Base-by-base conservation (phyloP, 768 basidiomycete species). In the Paxillus ammoniavirescens region DNA sequence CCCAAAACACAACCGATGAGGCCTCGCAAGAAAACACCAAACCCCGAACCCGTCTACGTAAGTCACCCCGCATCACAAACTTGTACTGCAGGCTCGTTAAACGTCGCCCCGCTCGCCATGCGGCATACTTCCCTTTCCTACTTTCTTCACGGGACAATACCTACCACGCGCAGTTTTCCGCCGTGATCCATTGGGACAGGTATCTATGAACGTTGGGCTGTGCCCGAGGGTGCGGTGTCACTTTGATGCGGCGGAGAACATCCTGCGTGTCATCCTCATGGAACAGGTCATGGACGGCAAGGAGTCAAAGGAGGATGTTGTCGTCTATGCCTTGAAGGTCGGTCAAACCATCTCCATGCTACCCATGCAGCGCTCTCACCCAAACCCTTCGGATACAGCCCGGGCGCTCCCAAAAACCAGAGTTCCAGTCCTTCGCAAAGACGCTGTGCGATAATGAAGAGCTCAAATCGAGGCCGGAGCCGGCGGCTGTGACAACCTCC, bases 321-420 rank as follows among this genome's bases (percentile, higher is more conserved):
- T 83, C 10, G 67, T 87, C 5, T 87, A 88, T 59, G 86, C 82
- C 2, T 61, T 88, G 43, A 87, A 83, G 81, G 86, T 85, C 47
- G 3, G 72, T 7, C 33, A 52, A 30, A 10, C 42, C 15, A 12
- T 33, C 37, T 14, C 47, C 33, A 28, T 43, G 40, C 14, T 47
- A 55, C 9, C 45, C 31, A 44, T 8, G 33, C n/a, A 6, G 33
- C 43, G 41, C 45, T 47, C 51, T 31, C 15, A 50, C 46, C 3
- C 15, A 18, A 31, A 37, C n/a, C 18, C 54, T 42, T 26, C 43
- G 21, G 26, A 30, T 28, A 42, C 54, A 70, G 69, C 65, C 69
- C 53, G 71, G 70, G 42, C 72, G 82, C 52, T 68, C 73, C 13
- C 73, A 74, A 37, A 82, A 77, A 58, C 69, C 76, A 52, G 82